Evolutionary conservation across 139 green algal genomes (phyloP), one percentile per base, ranked within the genome.

Genomic region (Picochlorum sp.): DNA sequence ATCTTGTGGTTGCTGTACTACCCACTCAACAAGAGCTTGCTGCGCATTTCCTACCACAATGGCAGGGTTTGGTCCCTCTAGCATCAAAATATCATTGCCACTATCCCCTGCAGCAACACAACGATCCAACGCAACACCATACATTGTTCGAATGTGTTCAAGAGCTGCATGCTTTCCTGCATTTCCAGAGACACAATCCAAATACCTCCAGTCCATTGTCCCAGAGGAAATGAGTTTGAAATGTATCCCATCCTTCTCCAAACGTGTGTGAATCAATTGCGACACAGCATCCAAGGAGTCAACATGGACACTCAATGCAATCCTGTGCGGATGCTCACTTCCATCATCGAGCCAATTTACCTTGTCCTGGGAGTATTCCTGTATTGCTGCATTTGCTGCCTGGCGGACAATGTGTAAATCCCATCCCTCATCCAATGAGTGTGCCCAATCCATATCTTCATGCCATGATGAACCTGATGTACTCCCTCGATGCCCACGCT

Each of bases 61-160:
- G 24, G 71, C 76, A 9, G 44, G 66, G 57, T 83, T 86, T 28
- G 60, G 45, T 1, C 72, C 69, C 44, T 77, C 78, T 30, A 97
- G 78, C 90, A 97, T 96, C 45, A 95, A 74, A 44, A 91, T 90
- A 73, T 97, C 90, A 68, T 97, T 97, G 34, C 88, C 90, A 16
- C 66, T 85, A 80, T 97, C 90, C 1, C 90, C 90, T 31, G 86
- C 91, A n/a, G 90, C 88, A 45, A 96, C 77, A 9, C 85, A 93
- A 24, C 67, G 59, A 2, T 61, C 38, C 3, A 66, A 23, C 0
- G 76, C 62, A 69, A 95, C 83, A 31, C 75, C 77, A 54, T 87
- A 86, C 23, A 79, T 59, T 30, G 66, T 59, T 15, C 89, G 71
- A 49, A 93, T 78, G 49, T 92, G 86, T 49, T 95, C 83, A 24